Evolutionary conservation across 2,329 filamentous ascomycete species (phyloP).

Genomic region (Colletotrichum orbiculare): DNA sequence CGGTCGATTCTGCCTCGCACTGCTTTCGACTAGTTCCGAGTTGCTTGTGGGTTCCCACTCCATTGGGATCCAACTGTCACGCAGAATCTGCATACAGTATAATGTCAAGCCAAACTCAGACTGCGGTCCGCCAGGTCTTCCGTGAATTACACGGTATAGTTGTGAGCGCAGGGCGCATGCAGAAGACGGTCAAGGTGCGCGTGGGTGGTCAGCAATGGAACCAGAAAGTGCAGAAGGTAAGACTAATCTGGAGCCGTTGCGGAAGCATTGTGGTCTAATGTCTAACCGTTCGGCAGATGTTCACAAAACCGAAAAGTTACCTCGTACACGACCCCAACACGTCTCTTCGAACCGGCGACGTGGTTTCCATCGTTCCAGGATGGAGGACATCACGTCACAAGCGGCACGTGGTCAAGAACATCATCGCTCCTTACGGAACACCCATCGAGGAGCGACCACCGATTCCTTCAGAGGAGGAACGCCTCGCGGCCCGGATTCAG

Average conservation of each 20-base stretch:
- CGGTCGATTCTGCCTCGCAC: no score
- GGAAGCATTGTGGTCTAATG: neutral
- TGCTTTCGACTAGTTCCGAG: no score
- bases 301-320: slow-evolving; percentile 71
- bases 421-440: slow-evolving; percentile 75
- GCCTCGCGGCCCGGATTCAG: slow-evolving; percentile 63
- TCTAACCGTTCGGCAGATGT: slow-evolving; percentile 61
- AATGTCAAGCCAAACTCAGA: slow-evolving; percentile 51
- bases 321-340: slow-evolving; percentile 84
- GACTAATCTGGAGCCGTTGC: neutral
- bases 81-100: neutral
- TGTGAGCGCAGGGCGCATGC: slow-evolving; percentile 80
- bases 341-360: slow-evolving; percentile 78
- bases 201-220: slow-evolving; percentile 80
- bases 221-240: slow-evolving; percentile 38
- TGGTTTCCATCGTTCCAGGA: slow-evolving; percentile 76
- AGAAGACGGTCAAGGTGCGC: slow-evolving; percentile 82
- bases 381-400: slow-evolving; percentile 75
- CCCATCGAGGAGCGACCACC: slow-evolving; percentile 73
- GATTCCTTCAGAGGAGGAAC: slow-evolving; percentile 73
- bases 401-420: slow-evolving; percentile 78
- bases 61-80: no score
- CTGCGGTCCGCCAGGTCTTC: slow-evolving; percentile 55
- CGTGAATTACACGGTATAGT: slow-evolving; percentile 75
- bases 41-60: no score